Evolutionary conservation across 257 asterid genomes (phyloP), one percentile per base, ranked within the genome.

Genomic region (Gentiana dahurica): DNA sequence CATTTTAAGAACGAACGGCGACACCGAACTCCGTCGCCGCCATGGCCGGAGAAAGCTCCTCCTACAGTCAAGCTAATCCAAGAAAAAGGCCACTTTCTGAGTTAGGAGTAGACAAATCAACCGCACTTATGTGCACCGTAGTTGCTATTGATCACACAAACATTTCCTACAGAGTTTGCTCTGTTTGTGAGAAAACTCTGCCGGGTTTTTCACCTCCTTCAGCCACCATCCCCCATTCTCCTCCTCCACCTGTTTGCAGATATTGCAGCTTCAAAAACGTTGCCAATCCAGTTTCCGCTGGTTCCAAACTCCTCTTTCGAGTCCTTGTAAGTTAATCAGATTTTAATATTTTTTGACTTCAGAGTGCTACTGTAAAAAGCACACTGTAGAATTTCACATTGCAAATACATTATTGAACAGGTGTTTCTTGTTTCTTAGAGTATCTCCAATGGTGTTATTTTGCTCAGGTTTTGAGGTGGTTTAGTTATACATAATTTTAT

Each of bases 301-400:
- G 73, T 6, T 74, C 92, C 73, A 83, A 77, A 61, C 94, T 83
- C 58, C 81, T 86, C 63, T 90, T 80, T 73, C 81, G 88, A 39
- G 67, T 87, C 58, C 95, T 90, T 58, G 98, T 90, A 66, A 80
- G 94, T 67, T 33, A 49, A 46, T 38, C 10, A 3, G 38, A 49
- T 15, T n/a, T 12, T 37, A 36, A 55, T 5, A 34, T 33, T 6
- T 58, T 41, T n/a, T 39, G 1, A 15, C 33, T 45, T 15, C 53
- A 24, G 24, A 24, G 24, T 24, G 24, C 24, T 41, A 9, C 12
- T n/a, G 45, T 13, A n/a, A 2, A 39, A 15, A 1, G 24, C 24
- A 24, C 24, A 48, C 5, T 11, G 48, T 13, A 4, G 24, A 24
- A 24, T 24, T 24, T 24, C 24, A 24, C 24, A 24, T 24, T 41